A percentile compares a stretch with the other conserved stretches of the same genome.
Conservation (phyloP, 768 basidiomycete genomes). For the Tylopilus sp. region DNA sequence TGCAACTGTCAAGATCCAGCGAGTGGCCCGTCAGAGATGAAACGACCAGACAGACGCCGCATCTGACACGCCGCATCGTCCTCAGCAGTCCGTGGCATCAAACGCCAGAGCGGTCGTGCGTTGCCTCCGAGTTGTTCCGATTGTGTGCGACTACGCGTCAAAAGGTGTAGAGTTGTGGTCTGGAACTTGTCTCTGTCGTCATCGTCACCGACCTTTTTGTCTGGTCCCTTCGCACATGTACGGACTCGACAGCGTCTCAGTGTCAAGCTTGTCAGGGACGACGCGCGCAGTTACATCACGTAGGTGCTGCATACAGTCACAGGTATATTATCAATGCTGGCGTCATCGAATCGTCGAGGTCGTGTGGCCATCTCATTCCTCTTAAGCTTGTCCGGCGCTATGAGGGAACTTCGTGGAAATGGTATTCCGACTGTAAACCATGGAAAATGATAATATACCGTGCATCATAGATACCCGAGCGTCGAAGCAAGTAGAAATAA, state of each 20-base stretch:
- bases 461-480: too few species aligned
- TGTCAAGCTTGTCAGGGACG: background rate
- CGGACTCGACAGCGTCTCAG: background rate
- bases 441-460: too few species aligned
- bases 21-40: background rate
- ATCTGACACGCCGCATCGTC: background rate
- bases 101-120: background rate
- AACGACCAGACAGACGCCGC: background rate
- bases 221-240: background rate
- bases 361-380: too few species aligned
- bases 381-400: too few species aligned
- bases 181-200: constrained; percentile 32
- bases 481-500: too few species aligned
- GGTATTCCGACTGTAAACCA: too few species aligned
- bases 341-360: too few species aligned
- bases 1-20: background rate
- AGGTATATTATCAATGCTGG: too few species aligned
- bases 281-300: background rate
- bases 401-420: too few species aligned
- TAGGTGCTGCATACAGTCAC: background rate
- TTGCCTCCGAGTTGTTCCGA: too few species aligned
- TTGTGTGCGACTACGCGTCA: constrained; percentile 69
- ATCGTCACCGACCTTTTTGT: constrained; percentile 29
- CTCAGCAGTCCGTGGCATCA: background rate
- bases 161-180: constrained; percentile 45